Percentiles rank a stretch among this genome's conserved stretches.
phyloP scores from a whole-genome alignment of 2,329 filamentous ascomycete genomes.

The Ustilaginoidea virens region DNA sequence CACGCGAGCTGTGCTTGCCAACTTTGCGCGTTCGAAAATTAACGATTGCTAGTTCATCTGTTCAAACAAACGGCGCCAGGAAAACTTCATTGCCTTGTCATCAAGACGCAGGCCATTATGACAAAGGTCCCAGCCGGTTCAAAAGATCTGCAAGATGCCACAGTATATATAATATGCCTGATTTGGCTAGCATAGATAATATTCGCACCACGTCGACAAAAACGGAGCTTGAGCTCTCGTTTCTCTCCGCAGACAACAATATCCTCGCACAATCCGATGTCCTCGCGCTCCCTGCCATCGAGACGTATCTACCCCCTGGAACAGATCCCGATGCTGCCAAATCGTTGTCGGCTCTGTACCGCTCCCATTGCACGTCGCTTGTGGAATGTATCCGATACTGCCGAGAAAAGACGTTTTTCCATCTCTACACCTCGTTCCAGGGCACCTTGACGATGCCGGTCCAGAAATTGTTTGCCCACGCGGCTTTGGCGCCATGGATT shows the following conservation, averaged over 20 bases:
- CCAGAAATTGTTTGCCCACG: slow-evolving; percentile 76
- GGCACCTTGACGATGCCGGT: slow-evolving; percentile 94
- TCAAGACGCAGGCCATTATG: slow-evolving; percentile 11
- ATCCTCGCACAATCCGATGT: slow-evolving; percentile 44
- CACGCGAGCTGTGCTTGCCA: no score
- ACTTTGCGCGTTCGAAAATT: no score
- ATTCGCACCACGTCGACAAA: slow-evolving; percentile 42
- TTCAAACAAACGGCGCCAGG: slow-evolving; percentile 11
- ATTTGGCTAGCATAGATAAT: slow-evolving; percentile 40
- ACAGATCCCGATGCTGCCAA: slow-evolving; percentile 80
- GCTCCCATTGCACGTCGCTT: slow-evolving; percentile 87
- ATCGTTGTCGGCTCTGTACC: slow-evolving; percentile 74
- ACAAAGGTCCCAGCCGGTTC: slow-evolving; percentile 4
- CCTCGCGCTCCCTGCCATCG: slow-evolving; percentile 72
- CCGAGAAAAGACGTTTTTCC: slow-evolving; percentile 93
- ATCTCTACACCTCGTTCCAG: slow-evolving; percentile 87
- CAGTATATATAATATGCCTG: slow-evolving; percentile 45
- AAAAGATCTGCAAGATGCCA: slow-evolving; percentile 13
- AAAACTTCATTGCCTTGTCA: slow-evolving; percentile 15
- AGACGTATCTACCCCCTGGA: slow-evolving; percentile 60
- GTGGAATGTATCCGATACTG: slow-evolving; percentile 93
- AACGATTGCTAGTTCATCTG: slow-evolving; percentile 15
- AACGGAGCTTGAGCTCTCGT: slow-evolving; percentile 42
- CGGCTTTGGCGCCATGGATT: slow-evolving; percentile 77
- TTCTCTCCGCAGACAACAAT: slow-evolving; percentile 41